These are phyloP conservation scores for Leishmania braziliensis DNA, from an alignment of 208 protist species.

Conservation along the genomic window DNA sequence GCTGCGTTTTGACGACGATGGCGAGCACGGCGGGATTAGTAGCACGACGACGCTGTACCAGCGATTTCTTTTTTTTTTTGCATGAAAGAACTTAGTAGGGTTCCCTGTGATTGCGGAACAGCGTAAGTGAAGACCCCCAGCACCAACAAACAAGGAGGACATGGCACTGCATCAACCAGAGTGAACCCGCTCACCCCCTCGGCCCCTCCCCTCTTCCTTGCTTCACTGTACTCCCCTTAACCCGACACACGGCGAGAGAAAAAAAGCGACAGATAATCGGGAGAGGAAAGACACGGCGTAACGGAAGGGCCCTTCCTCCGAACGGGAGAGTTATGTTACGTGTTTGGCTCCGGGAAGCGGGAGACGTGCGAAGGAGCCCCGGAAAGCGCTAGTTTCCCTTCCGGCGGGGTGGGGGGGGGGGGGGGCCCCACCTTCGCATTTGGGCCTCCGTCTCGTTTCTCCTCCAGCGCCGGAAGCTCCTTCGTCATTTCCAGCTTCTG, in stretches of 20 bases:
- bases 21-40: background rate
- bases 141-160: background rate
- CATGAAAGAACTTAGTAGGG: background rate
- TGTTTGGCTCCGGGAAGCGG: background rate
- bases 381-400: background rate
- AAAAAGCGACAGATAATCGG: background rate
- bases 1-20: background rate
- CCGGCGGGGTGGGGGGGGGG: no score
- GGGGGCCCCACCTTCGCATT: no score
- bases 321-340: background rate
- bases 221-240: background rate
- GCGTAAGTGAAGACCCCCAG: background rate
- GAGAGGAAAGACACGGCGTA: background rate
- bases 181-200: background rate
- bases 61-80: background rate
- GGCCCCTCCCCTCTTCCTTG: background rate
- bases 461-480: conserved; percentile 60
- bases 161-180: background rate
- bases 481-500: conserved; percentile 46
- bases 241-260: background rate
- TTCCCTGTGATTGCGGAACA: background rate
- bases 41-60: background rate
- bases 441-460: no score
- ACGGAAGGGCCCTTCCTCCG: background rate
- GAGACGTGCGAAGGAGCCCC: no score